phyloP scores from a whole-genome alignment of 352 stramenopile species.

The Lagenidium sp. region DNA sequence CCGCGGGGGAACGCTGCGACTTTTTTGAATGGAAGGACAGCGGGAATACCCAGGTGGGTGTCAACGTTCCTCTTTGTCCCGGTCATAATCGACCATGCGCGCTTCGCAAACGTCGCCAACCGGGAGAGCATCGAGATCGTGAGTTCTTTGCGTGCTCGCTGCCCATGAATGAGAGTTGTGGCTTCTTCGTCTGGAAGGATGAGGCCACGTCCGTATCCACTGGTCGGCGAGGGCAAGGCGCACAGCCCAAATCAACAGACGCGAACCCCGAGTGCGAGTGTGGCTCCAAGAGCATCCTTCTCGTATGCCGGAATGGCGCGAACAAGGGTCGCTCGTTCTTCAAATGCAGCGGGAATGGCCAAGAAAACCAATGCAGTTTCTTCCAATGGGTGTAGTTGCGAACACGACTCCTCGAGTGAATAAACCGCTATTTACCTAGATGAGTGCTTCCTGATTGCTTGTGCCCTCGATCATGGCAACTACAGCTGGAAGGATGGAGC shows the following conservation, averaged over 20 bases:
- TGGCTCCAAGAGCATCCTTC: conserved; percentile 22
- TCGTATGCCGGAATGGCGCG: conserved; percentile 54
- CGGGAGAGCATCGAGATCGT: conserved; percentile 76
- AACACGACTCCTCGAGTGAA: not conserved
- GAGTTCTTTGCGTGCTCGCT: conserved; percentile 90
- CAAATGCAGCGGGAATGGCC: conserved; percentile 79
- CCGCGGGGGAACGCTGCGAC: conserved; percentile 51
- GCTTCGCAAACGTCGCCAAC: conserved; percentile 34
- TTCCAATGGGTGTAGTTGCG: conserved; percentile 85
- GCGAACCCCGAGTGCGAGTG: conserved; percentile 31
- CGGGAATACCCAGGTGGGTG: not conserved
- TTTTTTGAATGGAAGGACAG: conserved; percentile 71
- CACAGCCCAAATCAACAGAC: not conserved
- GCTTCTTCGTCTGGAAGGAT: conserved; percentile 91
- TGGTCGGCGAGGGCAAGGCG: not conserved
- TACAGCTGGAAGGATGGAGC: conserved; percentile 41
- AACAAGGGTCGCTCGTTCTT: conserved; percentile 93
- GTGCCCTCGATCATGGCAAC: conserved; percentile 56
- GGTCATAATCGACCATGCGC: conserved; percentile 35
- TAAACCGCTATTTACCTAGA: no score
- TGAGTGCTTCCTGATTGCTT: no score
- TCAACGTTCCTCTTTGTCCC: conserved; percentile 23
- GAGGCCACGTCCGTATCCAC: conserved; percentile 21
- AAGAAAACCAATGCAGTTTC: conserved; percentile 83
- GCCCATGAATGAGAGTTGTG: conserved; percentile 63